phyloP scores from a whole-genome alignment of 352 stramenopile genomes.

The Phytophthora cactorum region DNA sequence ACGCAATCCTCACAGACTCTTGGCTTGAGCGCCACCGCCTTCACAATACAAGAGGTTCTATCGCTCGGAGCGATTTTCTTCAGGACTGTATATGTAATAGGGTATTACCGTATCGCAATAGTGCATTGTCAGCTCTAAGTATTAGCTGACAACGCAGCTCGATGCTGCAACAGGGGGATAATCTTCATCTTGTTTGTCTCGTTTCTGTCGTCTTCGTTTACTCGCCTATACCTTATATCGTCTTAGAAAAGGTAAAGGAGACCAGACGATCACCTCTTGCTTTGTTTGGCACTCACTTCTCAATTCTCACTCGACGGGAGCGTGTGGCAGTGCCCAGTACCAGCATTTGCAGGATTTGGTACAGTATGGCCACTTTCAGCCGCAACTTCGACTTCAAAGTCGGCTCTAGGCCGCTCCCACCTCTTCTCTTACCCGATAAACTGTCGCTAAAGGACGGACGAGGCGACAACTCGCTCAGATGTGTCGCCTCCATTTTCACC shows the following conservation, averaged over 20 bases:
- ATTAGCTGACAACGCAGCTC: no score
- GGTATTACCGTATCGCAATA: no score
- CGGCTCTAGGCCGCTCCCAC: background rate
- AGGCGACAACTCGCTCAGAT: background rate
- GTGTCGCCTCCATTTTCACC: slow-evolving; percentile 8
- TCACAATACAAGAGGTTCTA: no score
- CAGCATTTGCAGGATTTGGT: background rate
- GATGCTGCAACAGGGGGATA: no score
- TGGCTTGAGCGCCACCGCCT: no score
- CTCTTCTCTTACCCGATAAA: slow-evolving; percentile 1
- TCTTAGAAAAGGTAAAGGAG: background rate
- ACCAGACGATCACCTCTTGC: slow-evolving; percentile 7
- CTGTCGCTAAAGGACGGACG: background rate
- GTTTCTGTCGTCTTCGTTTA: background rate
- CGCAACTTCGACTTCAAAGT: background rate
- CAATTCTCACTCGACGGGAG: background rate
- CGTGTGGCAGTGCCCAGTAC: background rate
- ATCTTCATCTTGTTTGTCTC: no score
- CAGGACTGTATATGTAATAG: no score
- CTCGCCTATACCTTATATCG: background rate
- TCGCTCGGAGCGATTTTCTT: no score
- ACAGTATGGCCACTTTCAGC: slow-evolving; percentile 3
- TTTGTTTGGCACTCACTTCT: slow-evolving; percentile 12
- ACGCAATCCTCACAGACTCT: no score
- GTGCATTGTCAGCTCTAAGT: no score